Conservation (phyloP, 2,329 filamentous ascomycete genomes). For the Aspergillus melleus region DNA sequence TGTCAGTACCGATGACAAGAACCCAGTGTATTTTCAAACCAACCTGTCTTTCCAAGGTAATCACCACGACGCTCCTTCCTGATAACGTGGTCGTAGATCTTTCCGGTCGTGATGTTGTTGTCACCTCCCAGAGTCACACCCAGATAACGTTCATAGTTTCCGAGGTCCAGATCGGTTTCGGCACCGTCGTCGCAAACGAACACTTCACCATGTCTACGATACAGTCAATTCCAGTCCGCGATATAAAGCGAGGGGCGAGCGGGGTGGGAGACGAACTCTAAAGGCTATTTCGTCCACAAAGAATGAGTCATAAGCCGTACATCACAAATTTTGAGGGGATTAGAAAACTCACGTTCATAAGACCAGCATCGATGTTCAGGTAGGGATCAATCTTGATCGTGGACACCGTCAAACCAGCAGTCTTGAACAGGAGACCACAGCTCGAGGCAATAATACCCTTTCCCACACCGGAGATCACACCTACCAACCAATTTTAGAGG, state of each 20-base stretch:
- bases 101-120: conserved; percentile 96
- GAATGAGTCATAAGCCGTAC: neutral
- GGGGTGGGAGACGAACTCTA: conserved; percentile 13
- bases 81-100: conserved; percentile 90
- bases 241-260: neutral
- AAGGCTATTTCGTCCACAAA: conserved; percentile 6
- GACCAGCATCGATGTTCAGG: conserved; percentile 74
- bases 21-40: neutral
- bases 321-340: conserved; percentile 9
- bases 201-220: conserved; percentile 69
- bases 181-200: conserved; percentile 85
- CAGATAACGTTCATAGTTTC: conserved; percentile 79
- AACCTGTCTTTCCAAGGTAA: conserved; percentile 75
- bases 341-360: conserved; percentile 61
- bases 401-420: conserved; percentile 27
- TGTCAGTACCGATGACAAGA: conserved; percentile 4
- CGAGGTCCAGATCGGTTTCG: conserved; percentile 72
- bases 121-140: conserved; percentile 78
- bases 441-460: conserved; percentile 67
- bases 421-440: conserved; percentile 32
- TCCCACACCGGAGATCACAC: conserved; percentile 53
- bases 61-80: conserved; percentile 69
- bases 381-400: conserved; percentile 60
- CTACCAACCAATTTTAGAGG: conserved; percentile 21
- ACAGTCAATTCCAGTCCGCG: conserved; percentile 10